phyloP scores from a whole-genome alignment of 345 rosid species.

The Salix arbutifolia region DNA sequence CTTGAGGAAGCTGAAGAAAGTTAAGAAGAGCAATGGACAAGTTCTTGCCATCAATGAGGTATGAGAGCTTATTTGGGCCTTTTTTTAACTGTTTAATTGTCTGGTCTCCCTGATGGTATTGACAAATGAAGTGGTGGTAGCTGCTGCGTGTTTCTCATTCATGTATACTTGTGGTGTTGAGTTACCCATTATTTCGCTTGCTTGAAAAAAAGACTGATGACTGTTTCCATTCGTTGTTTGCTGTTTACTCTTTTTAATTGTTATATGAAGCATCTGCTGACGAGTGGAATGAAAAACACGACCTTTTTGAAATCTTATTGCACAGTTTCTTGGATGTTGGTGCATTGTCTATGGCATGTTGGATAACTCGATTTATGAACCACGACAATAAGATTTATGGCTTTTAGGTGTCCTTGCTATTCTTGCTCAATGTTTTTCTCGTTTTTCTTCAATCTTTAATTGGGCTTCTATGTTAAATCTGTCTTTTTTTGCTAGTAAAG shows the following conservation, averaged over 20 bases:
- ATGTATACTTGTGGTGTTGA: neutral
- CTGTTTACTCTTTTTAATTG: neutral
- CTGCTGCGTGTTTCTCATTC: neutral
- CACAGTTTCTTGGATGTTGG: neutral
- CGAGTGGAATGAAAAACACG: neutral
- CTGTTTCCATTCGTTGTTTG: neutral
- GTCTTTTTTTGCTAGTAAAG: too few relatives aligned
- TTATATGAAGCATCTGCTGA: neutral
- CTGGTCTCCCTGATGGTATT: neutral
- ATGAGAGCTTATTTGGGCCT: neutral
- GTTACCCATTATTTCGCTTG: neutral
- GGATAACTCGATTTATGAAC: neutral
- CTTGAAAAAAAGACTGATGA: neutral
- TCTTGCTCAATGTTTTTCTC: too few relatives aligned
- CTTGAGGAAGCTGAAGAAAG: constrained; percentile 52
- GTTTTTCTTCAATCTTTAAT: too few relatives aligned
- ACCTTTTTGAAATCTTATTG: neutral
- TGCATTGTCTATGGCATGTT: neutral
- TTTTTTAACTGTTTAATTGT: neutral
- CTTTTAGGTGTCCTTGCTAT: neutral
- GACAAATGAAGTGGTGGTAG: neutral
- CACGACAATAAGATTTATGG: neutral
- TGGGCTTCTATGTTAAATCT: too few relatives aligned
- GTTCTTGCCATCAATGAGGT: constrained; percentile 58
- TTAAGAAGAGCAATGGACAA: constrained; percentile 54